phyloP scores from a whole-genome alignment of 139 green algal species.

The Picochlorum sp. region DNA sequence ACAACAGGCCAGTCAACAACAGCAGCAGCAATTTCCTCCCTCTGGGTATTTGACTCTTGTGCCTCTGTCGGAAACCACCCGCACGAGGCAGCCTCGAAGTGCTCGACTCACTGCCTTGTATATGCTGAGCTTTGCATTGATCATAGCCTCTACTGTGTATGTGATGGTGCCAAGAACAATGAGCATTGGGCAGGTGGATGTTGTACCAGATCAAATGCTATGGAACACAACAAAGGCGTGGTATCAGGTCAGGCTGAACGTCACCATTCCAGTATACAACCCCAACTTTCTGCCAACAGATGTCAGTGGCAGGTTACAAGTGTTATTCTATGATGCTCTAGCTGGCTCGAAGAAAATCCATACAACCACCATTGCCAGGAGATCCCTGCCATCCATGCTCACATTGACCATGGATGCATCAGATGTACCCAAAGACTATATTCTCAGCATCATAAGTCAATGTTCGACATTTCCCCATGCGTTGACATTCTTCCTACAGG shows the following conservation, averaged over 20 bases:
- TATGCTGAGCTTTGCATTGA: constrained; percentile 43
- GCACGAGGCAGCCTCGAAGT: constrained; percentile 27
- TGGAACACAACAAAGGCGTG: constrained; percentile 57
- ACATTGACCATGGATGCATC: constrained; percentile 47
- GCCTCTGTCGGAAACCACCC: constrained; percentile 31
- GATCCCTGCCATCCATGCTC: constrained; percentile 34
- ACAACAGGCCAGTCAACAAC: constrained; percentile 5
- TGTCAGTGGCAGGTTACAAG: constrained; percentile 38
- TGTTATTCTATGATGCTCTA: constrained; percentile 59
- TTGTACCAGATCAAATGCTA: constrained; percentile 51
- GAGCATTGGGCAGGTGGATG: constrained; percentile 49
- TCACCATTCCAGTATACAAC: constrained; percentile 63
- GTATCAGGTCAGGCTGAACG: constrained; percentile 62
- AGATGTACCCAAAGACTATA: constrained; percentile 53
- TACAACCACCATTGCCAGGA: not conserved
- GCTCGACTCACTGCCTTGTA: constrained; percentile 25
- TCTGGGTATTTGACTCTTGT: constrained; percentile 62
- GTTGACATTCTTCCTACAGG: constrained; percentile 73
- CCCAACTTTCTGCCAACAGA: constrained; percentile 62
- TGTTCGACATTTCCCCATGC: constrained; percentile 61
- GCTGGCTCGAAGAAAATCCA: constrained; percentile 31
- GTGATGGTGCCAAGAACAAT: constrained; percentile 57
- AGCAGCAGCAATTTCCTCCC: constrained; percentile 1
- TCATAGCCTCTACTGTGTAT: constrained; percentile 40
- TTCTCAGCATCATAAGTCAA: constrained; percentile 51